These are phyloP conservation scores for Naematelia encephala DNA, from an alignment of 768 basidiomycete species.

Conservation along the genomic window DNA sequence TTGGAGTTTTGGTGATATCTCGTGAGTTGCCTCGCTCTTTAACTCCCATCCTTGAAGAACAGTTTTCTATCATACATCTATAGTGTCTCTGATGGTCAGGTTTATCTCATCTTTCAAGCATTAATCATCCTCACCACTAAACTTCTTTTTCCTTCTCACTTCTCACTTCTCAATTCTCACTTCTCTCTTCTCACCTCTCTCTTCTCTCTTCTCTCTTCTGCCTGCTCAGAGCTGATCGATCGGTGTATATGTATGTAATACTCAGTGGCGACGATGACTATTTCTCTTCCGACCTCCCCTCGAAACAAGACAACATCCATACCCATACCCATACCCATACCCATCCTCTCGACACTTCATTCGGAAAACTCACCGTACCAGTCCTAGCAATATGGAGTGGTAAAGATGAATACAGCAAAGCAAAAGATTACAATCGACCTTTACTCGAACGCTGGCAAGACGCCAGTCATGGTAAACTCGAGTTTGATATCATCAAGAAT, in stretches of 20 bases:
- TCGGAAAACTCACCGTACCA: slow-evolving; percentile 38
- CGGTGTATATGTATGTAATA: no score
- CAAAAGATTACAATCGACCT: slow-evolving; percentile 1
- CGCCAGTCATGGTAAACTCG: slow-evolving; percentile 20
- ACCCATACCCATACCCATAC: slow-evolving; percentile 10
- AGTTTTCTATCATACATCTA: background rate
- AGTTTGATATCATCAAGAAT: slow-evolving; percentile 19
- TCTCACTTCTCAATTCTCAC: background rate
- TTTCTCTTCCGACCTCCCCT: slow-evolving; percentile 47
- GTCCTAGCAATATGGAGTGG: slow-evolving; percentile 38
- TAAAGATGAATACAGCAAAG: slow-evolving; percentile 28
- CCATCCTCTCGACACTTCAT: slow-evolving; percentile 45
- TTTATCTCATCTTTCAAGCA: background rate
- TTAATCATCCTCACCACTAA: background rate
- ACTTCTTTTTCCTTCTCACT: background rate
- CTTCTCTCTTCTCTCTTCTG: background rate
- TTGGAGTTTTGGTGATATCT: slow-evolving; percentile 34
- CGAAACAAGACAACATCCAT: background rate
- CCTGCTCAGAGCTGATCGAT: no score
- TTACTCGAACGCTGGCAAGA: slow-evolving; percentile 27
- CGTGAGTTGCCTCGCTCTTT: slow-evolving; percentile 25
- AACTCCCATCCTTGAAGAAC: background rate
- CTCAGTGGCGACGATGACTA: slow-evolving; percentile 49
- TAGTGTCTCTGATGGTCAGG: background rate
- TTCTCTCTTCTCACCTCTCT: background rate